phyloP scores from a whole-genome alignment of 1,284 basidiomycete genomes.

The Marasmius fiardii region DNA sequence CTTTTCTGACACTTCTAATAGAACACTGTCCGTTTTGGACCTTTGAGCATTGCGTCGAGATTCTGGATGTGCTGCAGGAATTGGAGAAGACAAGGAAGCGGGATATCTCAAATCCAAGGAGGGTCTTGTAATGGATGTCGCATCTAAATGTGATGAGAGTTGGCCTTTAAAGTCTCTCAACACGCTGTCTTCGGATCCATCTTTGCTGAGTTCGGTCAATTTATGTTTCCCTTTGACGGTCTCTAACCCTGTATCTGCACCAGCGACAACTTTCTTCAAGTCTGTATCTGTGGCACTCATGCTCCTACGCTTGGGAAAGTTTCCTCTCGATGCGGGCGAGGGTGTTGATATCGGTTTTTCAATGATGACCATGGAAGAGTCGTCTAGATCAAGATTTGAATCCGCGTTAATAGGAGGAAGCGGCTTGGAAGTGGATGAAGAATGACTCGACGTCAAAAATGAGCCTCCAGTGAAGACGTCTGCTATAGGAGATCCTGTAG shows the following conservation, averaged over 20 bases:
- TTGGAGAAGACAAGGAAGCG: conserved; percentile 40
- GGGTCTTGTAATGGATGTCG: conserved; percentile 39
- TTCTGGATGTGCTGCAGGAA: background rate
- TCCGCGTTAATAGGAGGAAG: conserved; percentile 53
- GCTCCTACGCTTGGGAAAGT: conserved; percentile 57
- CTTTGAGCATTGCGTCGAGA: conserved; percentile 32
- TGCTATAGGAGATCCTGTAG: conserved; percentile 39
- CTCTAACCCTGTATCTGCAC: conserved; percentile 18
- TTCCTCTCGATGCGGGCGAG: conserved; percentile 18
- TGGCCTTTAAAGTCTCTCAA: conserved; percentile 69
- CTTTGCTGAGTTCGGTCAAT: conserved; percentile 18
- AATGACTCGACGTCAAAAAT: conserved; percentile 29
- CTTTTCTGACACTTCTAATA: background rate
- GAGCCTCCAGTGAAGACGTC: conserved; percentile 47
- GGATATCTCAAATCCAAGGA: conserved; percentile 62
- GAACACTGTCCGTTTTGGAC: conserved; percentile 14
- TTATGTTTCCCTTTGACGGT: conserved; percentile 1
- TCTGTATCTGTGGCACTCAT: conserved; percentile 74
- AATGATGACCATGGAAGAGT: conserved; percentile 52
- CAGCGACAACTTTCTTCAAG: conserved; percentile 40
- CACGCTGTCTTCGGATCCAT: conserved; percentile 43
- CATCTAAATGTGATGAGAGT: conserved; percentile 54
- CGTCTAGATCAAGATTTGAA: conserved; percentile 33
- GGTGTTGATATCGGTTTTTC: conserved; percentile 31
- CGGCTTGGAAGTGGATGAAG: conserved; percentile 51